Percentiles rank a stretch among this genome's conserved stretches.
Evolutionary conservation across 495 filamentous ascomycete genomes (phyloP).

Genomic region (Letharia columbiana): DNA sequence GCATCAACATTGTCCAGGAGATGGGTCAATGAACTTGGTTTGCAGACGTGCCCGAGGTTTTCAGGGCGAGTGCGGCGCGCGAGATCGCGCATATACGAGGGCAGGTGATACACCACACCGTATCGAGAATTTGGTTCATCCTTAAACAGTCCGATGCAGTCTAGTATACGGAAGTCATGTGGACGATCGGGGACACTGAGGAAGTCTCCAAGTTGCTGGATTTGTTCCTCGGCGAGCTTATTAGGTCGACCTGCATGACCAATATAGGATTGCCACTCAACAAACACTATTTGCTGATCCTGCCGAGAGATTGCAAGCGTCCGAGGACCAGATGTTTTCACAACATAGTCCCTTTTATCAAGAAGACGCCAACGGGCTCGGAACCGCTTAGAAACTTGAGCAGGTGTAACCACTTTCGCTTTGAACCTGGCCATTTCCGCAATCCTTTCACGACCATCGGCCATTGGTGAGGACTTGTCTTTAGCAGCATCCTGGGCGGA

Average conservation of each 20-base stretch:
- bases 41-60: neutral
- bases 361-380: constrained; percentile 1
- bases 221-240: neutral
- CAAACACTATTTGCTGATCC: neutral
- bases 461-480: constrained; percentile 5
- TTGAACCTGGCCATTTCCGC: neutral
- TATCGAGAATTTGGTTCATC: neutral
- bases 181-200: neutral
- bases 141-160: neutral
- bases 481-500: neutral
- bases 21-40: neutral
- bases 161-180: neutral
- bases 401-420: neutral
- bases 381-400: neutral
- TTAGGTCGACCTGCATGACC: neutral
- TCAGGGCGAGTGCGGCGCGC: neutral
- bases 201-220: neutral
- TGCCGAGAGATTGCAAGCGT: neutral
- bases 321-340: neutral
- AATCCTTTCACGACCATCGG: neutral
- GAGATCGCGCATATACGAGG: constrained; percentile 1
- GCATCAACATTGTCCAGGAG: neutral
- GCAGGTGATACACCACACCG: neutral
- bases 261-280: constrained; percentile 3
- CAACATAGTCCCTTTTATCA: neutral